Percentiles rank a stretch among this genome's conserved stretches.
Evolutionary conservation across 192 early-diverging fungal genomes (phyloP).

Genomic region (Backusella liffmaniae): DNA sequence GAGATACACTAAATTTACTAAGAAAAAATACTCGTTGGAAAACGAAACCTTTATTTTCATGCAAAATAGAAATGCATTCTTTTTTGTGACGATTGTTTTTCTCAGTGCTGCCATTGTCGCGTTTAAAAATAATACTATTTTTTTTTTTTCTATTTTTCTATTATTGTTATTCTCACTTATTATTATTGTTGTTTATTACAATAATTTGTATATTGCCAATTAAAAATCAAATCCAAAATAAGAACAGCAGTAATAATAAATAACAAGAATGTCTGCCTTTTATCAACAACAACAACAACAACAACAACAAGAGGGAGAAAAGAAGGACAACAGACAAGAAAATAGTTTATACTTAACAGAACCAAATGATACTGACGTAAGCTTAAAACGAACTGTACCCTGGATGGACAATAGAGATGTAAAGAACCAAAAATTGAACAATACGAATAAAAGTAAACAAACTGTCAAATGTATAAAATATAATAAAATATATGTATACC

Average conservation of each 20-base stretch:
- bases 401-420: constrained; percentile 7
- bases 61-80: too few relatives aligned
- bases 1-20: too few relatives aligned
- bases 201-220: background rate
- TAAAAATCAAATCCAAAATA: background rate
- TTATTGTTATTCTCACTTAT: background rate
- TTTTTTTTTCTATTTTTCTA: background rate
- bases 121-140: background rate
- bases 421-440: background rate
- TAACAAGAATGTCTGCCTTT: background rate
- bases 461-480: background rate
- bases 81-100: too few relatives aligned
- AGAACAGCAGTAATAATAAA: background rate
- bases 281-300: background rate
- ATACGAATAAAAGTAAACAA: background rate
- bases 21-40: too few relatives aligned
- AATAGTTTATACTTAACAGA: constrained; percentile 1
- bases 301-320: background rate
- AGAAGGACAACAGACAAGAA: background rate
- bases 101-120: too few relatives aligned
- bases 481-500: background rate
- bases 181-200: background rate
- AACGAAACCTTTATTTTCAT: too few relatives aligned
- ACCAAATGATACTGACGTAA: background rate
- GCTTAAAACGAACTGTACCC: constrained; percentile 1